phyloP scores from a whole-genome alignment of 164 flowering plant genomes.

The Umbilicus rupestris region DNA sequence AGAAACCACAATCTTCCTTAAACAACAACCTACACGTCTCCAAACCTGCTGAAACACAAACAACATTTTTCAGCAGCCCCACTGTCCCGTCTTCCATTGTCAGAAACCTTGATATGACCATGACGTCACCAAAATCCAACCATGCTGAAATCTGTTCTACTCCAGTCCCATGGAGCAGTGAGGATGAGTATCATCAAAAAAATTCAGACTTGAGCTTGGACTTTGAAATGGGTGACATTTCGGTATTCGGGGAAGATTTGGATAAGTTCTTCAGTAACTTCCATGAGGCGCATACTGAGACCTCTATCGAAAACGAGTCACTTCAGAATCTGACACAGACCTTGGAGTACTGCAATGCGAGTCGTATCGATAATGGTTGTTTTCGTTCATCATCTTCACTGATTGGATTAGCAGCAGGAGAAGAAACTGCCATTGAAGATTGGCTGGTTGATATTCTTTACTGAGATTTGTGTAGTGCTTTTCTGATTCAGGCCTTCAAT shows the following conservation, averaged over 20 bases:
- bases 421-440: background rate
- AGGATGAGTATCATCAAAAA: background rate
- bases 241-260: background rate
- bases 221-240: constrained; percentile 1
- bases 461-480: background rate
- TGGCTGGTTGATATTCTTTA: background rate
- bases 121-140: background rate
- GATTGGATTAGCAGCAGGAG: background rate
- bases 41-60: background rate
- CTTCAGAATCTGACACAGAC: background rate
- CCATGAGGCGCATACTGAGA: background rate
- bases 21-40: background rate
- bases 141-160: background rate
- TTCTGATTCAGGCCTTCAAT: background rate
- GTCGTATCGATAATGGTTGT: background rate
- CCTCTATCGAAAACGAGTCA: background rate
- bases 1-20: background rate
- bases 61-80: background rate
- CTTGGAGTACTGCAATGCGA: background rate
- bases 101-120: background rate
- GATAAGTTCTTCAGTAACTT: background rate
- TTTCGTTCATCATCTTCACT: background rate
- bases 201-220: background rate
- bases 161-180: background rate
- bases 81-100: background rate